phyloP scores from a whole-genome alignment of 2,329 filamentous ascomycete species.

The Amesomyces nigricolor region DNA sequence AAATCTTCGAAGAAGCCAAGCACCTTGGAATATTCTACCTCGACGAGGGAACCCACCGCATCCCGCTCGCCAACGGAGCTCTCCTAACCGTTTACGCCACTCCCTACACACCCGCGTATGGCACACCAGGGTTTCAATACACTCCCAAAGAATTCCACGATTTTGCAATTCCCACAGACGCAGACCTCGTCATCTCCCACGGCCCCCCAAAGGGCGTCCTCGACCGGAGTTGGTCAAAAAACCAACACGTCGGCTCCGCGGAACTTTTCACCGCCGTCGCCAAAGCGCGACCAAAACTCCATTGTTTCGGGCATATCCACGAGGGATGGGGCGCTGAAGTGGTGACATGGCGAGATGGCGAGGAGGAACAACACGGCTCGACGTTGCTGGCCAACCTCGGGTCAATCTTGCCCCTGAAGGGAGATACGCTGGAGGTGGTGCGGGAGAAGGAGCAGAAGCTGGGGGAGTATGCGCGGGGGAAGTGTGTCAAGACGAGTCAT shows the following conservation, averaged over 20 bases:
- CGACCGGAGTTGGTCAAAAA: conserved; percentile 32
- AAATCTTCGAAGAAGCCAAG: conserved; percentile 35
- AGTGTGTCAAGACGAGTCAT: conserved; percentile 6
- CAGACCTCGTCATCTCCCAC: conserved; percentile 50
- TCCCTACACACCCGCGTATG: conserved; percentile 44
- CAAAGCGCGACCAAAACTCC: conserved; percentile 11
- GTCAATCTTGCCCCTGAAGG: background rate
- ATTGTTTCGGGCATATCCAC: conserved; percentile 14
- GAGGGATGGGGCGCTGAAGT: background rate
- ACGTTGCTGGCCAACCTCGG: background rate
- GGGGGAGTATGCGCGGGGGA: background rate
- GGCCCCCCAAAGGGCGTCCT: conserved; percentile 49
- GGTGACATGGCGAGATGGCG: too few species aligned
- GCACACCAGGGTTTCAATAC: conserved; percentile 49
- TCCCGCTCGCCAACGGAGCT: conserved; percentile 46
- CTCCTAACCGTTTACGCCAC: conserved; percentile 46
- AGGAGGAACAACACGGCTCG: background rate
- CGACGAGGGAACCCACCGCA: conserved; percentile 44
- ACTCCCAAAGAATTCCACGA: conserved; percentile 32
- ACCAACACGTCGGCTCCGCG: background rate
- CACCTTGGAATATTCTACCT: conserved; percentile 40
- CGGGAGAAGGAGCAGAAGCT: background rate
- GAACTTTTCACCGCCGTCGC: conserved; percentile 10
- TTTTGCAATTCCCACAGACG: conserved; percentile 32
- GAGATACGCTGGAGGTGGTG: background rate